Base-by-base conservation (phyloP, 2,329 filamentous ascomycete species). In the Aspergillus sp. region DNA sequence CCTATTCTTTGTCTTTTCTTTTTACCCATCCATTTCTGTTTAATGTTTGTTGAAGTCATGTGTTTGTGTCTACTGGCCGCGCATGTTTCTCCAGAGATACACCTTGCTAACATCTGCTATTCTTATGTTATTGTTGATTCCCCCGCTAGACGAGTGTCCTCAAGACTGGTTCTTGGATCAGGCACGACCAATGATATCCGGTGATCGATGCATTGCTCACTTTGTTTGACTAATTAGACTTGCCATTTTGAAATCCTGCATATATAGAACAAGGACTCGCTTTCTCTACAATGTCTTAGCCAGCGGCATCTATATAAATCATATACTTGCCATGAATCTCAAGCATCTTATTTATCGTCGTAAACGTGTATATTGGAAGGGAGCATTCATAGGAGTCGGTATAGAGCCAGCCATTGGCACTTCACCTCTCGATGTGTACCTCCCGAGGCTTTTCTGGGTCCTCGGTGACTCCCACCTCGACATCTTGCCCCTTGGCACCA, bases 401-500 rank as follows among this genome's bases (percentile, higher is more conserved):
- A 10, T 22, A 49, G 20, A 49, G 20, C 10, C 18, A 24, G 11
- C 45, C n/a, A 51, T 10, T 7, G 14, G 16, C 36, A 42, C 36
- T 52, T 56, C 42, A 66, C 47, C 56, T 54, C 47, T 62, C 62
- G n/a, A 56, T 24, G 52, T 67, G 59, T 46, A 55, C 51, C 50
- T 55, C 51, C n/a, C 14, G 31, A 6, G 18, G 24, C n/a, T 26
- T 55, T 42, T 55, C 52, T 12, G 47, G 54, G 55, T 66, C 63
- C 46, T 53, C 52, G 36, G 42, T 55, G 9, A 49, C 49, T 24
- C 46, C 53, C 42, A 46, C 55, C 49, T 64, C 65, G 1, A 69
- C 55, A 54, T 64, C 61, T 45, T 62, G 62, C 49, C 42, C 53
- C n/a, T 46, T 60, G 12, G 60, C 58, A 62, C 72, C 71, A 58